Evolutionary conservation across 2,329 filamentous ascomycete genomes (phyloP).

Genomic region (Diaporthe citri): DNA sequence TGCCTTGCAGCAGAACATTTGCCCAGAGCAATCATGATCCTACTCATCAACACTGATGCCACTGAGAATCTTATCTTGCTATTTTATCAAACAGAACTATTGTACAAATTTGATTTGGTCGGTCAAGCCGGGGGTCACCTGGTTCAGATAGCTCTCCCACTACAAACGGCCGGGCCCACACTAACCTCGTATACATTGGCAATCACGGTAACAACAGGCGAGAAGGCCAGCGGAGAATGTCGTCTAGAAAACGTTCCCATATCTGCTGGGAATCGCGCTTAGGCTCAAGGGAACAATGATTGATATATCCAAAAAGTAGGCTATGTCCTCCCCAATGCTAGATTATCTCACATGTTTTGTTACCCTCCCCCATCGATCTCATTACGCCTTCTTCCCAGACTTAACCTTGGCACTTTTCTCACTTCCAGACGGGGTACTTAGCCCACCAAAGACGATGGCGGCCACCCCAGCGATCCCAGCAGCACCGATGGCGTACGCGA

Average conservation of each 20-base stretch:
- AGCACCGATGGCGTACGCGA: constrained; percentile 86
- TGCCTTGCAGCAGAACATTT: background rate
- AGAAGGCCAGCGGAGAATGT: background rate
- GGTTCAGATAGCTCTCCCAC: too few species aligned
- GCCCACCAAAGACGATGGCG: constrained; percentile 75
- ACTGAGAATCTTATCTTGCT: background rate
- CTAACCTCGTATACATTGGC: background rate
- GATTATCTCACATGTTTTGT: background rate
- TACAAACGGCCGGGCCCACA: background rate
- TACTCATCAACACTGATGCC: background rate
- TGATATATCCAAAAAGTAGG: background rate
- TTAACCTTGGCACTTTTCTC: constrained; percentile 38
- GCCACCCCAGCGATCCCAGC: constrained; percentile 83
- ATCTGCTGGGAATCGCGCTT: background rate
- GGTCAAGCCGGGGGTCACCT: background rate
- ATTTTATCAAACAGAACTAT: too few species aligned
- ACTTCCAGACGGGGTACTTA: constrained; percentile 73
- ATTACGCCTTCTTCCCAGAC: constrained; percentile 40
- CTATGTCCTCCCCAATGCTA: background rate
- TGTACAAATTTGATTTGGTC: background rate
- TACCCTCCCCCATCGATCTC: background rate
- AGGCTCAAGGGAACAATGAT: background rate
- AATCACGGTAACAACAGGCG: background rate
- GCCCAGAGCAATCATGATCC: background rate
- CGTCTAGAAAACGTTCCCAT: background rate